Percentiles rank a stretch among this genome's conserved stretches.
Evolutionary conservation across 176 grass and related monocot genomes (phyloP).

Genomic region (Oropetium thomaeum): DNA sequence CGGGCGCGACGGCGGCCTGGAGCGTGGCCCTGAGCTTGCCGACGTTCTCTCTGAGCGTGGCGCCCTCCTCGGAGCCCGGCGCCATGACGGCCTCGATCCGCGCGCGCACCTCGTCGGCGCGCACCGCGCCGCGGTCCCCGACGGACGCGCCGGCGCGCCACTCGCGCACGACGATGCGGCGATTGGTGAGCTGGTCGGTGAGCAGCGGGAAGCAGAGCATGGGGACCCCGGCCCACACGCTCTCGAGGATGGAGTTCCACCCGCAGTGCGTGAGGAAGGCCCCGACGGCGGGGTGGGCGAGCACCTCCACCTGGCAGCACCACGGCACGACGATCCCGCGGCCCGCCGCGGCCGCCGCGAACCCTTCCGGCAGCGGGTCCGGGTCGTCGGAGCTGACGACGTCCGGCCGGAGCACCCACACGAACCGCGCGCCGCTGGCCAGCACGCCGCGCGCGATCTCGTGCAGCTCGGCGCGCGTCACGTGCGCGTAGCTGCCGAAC

Average conservation of each 20-base stretch:
- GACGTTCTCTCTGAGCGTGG: slow-evolving; percentile 20
- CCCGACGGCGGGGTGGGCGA: slow-evolving; percentile 43
- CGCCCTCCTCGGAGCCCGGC: slow-evolving; percentile 31
- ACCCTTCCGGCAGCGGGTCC: slow-evolving; percentile 49
- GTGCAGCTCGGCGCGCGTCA: slow-evolving; percentile 41
- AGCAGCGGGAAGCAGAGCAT: slow-evolving; percentile 79
- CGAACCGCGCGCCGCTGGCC: slow-evolving; percentile 46
- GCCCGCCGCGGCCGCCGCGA: slow-evolving; percentile 2
- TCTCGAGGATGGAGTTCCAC: slow-evolving; percentile 82
- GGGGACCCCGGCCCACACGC: slow-evolving; percentile 54
- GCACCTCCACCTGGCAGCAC: slow-evolving; percentile 73
- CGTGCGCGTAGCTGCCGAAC: slow-evolving; percentile 70
- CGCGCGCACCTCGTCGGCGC: slow-evolving; percentile 33
- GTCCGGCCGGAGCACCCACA: slow-evolving; percentile 69
- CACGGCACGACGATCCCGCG: slow-evolving; percentile 61
- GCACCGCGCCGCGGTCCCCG: slow-evolving; percentile 46
- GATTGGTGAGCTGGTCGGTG: slow-evolving; percentile 67
- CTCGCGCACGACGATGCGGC: slow-evolving; percentile 44
- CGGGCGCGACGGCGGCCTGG: slow-evolving; percentile 27
- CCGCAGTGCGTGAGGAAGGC: slow-evolving; percentile 76
- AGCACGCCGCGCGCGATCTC: slow-evolving; percentile 64
- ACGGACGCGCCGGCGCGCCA: slow-evolving; percentile 47
- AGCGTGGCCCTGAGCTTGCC: slow-evolving; percentile 31
- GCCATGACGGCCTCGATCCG: slow-evolving; percentile 39
- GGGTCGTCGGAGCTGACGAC: slow-evolving; percentile 65